Evolutionary conservation across 2,329 filamentous ascomycete species (phyloP), one percentile per base, ranked within the genome.

Genomic region (Boeremia exigua): DNA sequence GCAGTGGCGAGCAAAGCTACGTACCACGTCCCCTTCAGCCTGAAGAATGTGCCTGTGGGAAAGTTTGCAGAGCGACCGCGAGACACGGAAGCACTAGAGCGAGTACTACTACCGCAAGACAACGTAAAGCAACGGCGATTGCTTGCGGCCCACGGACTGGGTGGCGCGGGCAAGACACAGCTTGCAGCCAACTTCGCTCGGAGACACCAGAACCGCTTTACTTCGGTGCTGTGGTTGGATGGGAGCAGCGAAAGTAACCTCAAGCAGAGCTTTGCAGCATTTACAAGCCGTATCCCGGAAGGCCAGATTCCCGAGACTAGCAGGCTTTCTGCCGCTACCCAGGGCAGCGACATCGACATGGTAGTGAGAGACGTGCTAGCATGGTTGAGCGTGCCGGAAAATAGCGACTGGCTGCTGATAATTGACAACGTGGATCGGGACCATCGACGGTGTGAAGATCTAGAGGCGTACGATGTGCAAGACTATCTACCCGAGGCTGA

Each of bases 401-500:
- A 68, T 32, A 59, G 49, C 1, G 32, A 56, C 8, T 68, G 62
- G 63, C 53, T 68, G 39, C 43, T 68, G 12, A 48, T 68, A 14
- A 37, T 68, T 10, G 66, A 66, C 44, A 67, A 68, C 44, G 59
- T 68, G 12, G 61, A 65, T 42, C 56, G 45, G 32, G 60, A 65
- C 36, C 48, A 61, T 33, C 50, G 15, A 10, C 12, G 6, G 6
- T 15, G 27, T 3, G 52, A 51, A 10, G 56, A 63, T 19, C 19
- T 48, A 15, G 49, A 62, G 12, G 59, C 61, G n/a, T 67, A 62
- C 29, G 40, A 66, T 36, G 44, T 66, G 6, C 44, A 48, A 19
- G 37, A 33, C 12, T 67, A 62, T 49, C 39, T 68, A 1, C 54
- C 64, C 2, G 54, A 52, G 9, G 56, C 56, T 19, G 60, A 66